Conservation (phyloP, 2,329 filamentous ascomycete species). For the Ceratocystis colombiana region DNA sequence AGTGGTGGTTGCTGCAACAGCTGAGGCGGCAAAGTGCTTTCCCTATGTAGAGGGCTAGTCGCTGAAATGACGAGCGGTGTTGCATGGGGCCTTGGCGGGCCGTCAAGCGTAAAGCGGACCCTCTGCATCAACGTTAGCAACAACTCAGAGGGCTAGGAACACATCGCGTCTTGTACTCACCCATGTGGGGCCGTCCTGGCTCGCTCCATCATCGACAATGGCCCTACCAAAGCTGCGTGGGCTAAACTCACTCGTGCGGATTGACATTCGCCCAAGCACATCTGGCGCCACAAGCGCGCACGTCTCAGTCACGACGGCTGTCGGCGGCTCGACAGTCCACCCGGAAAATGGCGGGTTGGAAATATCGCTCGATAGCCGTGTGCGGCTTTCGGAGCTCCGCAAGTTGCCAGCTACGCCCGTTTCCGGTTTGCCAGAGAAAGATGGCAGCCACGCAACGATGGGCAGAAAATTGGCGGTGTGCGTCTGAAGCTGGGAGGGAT, state of each 20-base stretch:
- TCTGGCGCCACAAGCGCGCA: not conserved
- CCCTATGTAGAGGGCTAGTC: not conserved
- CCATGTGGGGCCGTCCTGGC: not conserved
- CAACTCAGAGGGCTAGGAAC: not conserved
- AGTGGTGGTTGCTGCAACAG: not conserved
- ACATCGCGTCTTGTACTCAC: not conserved
- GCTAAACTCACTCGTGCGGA: not conserved
- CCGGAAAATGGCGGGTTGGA: not conserved
- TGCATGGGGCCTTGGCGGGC: not conserved
- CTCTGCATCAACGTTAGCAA: not conserved
- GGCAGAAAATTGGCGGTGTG: slow-evolving; percentile 5
- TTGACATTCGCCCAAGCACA: not conserved
- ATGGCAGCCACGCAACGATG: not conserved
- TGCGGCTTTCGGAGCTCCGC: not conserved
- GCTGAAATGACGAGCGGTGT: not conserved
- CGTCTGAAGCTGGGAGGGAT: not conserved
- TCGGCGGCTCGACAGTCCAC: not conserved
- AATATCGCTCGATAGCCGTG: not conserved
- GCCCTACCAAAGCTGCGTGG: not conserved
- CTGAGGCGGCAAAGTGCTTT: not conserved
- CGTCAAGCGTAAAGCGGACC: not conserved
- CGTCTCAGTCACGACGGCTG: not conserved
- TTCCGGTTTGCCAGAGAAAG: not conserved
- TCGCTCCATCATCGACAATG: not conserved
- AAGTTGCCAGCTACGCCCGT: not conserved